A percentile compares a stretch with the other conserved stretches of the same genome.
Evolutionary conservation across 1,284 basidiomycete genomes (phyloP).

Genomic region (Malassezia vespertilionis): DNA sequence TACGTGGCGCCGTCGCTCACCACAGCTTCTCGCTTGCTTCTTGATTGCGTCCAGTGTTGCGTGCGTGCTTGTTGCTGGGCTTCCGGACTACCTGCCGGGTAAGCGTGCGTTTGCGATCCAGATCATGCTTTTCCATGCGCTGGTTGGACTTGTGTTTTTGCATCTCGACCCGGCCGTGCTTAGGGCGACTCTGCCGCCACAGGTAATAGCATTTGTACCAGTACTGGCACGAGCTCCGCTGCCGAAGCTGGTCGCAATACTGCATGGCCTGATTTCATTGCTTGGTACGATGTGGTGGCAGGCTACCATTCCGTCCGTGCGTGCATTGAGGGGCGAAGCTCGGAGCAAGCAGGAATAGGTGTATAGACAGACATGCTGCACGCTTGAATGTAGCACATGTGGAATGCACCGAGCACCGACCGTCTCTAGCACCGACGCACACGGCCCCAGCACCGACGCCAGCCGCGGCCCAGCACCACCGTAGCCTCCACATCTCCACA

Average conservation of each 20-base stretch:
- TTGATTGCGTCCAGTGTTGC: conserved; percentile 10
- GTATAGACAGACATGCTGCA: too few relatives aligned
- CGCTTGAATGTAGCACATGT: too few relatives aligned
- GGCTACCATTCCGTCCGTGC: conserved; percentile 10
- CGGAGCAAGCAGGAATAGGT: too few relatives aligned
- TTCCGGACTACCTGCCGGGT: conserved; percentile 64
- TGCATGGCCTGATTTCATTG: conserved; percentile 23
- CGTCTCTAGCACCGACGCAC: too few relatives aligned
- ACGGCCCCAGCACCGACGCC: too few relatives aligned
- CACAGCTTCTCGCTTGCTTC: conserved; percentile 7
- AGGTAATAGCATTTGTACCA: conserved; percentile 52
- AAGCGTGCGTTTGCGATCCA: conserved; percentile 68
- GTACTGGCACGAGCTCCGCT: too few relatives aligned
- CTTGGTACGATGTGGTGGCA: conserved; percentile 22
- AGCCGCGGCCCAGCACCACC: too few relatives aligned
- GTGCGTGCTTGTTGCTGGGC: conserved; percentile 20
- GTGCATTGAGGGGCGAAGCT: neutral
- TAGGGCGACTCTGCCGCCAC: conserved; percentile 58
- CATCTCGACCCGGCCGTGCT: conserved; percentile 63
- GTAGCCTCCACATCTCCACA: too few relatives aligned
- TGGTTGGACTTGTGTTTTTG: conserved; percentile 62
- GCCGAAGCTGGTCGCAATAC: conserved; percentile 18
- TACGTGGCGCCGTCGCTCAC: conserved; percentile 2
- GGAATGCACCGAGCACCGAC: too few relatives aligned
- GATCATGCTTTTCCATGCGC: conserved; percentile 64